Evolutionary conservation across 2,329 filamentous ascomycete species (phyloP), one percentile per base, ranked within the genome.

Genomic region (Phialophora verrucosa): DNA sequence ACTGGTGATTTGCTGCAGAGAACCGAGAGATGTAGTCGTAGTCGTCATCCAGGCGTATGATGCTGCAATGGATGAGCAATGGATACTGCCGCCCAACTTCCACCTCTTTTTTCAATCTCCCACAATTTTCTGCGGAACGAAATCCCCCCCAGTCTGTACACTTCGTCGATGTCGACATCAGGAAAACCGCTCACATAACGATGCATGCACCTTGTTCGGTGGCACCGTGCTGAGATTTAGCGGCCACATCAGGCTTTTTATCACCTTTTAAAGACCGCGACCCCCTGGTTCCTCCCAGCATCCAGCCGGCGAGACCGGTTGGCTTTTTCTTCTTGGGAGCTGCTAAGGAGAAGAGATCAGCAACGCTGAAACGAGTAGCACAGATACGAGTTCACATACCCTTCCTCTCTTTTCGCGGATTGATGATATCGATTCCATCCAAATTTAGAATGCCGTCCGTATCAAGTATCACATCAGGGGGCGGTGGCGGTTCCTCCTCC

Each of bases 241-340:
- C 70, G 70, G 74, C 70, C 67, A 73, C 71, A 73, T 80, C 78
- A 76, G 79, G 76, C 77, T 81, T 82, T 78, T 82, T 82, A 76
- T 75, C 77, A 75, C 70, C 76, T 77, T 82, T 83, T 78, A 78
- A 78, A 76, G 77, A 71, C 75, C 77, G 69, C 63, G 56, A 56
- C 8, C 65, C 44, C 65, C 68, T 53, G 51, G 58, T 59, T 29
- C 68, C 76, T 50, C 80, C 80, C 57, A 79, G 74, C 78, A 82
- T 78, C 80, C 80, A 82, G 72, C 75, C 75, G 2, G 79, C 76
- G 66, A 82, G 79, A 27, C 76, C 75, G 14, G 76, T 74, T 32
- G 65, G 69, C 49, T 66, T 68, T 66, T 70, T 70, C 54, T 69
- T 71, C 47, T 65, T 68, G 42, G 38, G 38, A n/a, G 51, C 65